phyloP scores from a whole-genome alignment of 2,329 filamentous ascomycete species.

The Fusarium napiforme region DNA sequence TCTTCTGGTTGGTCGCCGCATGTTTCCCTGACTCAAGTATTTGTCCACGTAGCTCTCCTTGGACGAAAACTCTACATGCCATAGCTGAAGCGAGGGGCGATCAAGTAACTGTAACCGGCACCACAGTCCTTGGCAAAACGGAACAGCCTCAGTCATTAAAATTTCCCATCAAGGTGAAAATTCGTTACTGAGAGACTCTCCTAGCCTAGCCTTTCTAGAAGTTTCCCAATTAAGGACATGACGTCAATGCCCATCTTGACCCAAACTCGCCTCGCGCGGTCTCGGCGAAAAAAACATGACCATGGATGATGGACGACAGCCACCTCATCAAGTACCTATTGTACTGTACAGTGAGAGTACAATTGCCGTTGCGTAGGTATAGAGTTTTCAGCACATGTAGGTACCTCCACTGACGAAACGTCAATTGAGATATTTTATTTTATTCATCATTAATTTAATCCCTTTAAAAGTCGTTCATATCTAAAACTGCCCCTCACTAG shows the following conservation, averaged over 20 bases:
- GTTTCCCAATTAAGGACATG: conserved; percentile 16
- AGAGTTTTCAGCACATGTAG: neutral
- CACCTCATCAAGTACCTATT: conserved; percentile 19
- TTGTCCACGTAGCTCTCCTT: conserved; percentile 29
- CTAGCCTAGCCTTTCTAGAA: conserved; percentile 21
- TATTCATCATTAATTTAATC: neutral
- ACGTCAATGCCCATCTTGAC: conserved; percentile 17
- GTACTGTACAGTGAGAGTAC: neutral
- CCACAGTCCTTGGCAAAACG: neutral
- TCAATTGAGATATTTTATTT: conserved; percentile 19
- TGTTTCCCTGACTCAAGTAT: conserved; percentile 32
- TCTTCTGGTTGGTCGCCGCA: conserved; percentile 21
- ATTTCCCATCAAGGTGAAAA: conserved; percentile 21
- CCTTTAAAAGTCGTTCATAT: conserved; percentile 25
- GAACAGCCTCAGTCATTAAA: neutral
- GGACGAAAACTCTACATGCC: neutral
- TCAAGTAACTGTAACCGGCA: neutral
- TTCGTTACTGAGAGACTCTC: conserved; percentile 2
- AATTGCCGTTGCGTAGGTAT: neutral
- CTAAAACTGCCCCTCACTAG: neutral
- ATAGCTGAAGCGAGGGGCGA: conserved; percentile 5
- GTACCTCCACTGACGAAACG: conserved; percentile 1
- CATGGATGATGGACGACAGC: neutral
- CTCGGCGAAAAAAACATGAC: conserved; percentile 10
- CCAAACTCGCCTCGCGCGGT: conserved; percentile 21